These are phyloP conservation scores for Pythium sukuiense DNA, from an alignment of 352 stramenopile genomes.

Conservation along the genomic window DNA sequence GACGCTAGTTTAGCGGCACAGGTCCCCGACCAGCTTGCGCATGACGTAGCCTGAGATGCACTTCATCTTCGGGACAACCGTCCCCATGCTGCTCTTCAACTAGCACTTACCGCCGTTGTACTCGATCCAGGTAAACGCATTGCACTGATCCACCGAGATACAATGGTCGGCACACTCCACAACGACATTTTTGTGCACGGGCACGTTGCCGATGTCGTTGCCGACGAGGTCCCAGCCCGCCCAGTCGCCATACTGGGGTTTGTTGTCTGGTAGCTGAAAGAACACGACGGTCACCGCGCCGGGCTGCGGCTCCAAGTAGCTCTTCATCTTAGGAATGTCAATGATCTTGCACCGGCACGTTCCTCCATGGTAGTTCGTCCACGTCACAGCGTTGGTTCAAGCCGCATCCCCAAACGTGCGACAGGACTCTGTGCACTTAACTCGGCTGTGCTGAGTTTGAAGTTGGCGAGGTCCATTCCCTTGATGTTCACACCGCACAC, in stretches of 20 bases:
- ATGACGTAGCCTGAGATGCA: no score
- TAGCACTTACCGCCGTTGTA: slow-evolving; percentile 55
- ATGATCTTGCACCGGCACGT: neutral
- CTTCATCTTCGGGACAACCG: slow-evolving; percentile 11
- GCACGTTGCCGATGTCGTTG: neutral
- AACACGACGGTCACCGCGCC: neutral
- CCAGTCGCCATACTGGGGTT: neutral
- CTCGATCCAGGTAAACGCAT: slow-evolving; percentile 38
- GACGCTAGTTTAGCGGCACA: no score
- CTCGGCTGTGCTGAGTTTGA: no score
- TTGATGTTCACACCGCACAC: no score
- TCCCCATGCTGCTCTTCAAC: slow-evolving; percentile 44
- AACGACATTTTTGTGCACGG: neutral
- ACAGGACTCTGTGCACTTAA: no score
- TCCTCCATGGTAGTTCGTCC: no score
- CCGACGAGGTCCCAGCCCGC: neutral
- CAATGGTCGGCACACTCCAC: neutral
- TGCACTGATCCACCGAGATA: neutral
- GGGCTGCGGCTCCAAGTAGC: neutral
- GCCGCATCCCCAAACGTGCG: no score
- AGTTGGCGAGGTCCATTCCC: no score
- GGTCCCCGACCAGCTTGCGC: no score
- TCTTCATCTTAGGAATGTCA: neutral
- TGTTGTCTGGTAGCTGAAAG: neutral
- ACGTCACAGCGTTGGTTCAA: no score